Percentiles rank a stretch among this genome's conserved stretches.
Conservation (phyloP, 139 green algal species). For the Tetraselmis chui region DNA sequence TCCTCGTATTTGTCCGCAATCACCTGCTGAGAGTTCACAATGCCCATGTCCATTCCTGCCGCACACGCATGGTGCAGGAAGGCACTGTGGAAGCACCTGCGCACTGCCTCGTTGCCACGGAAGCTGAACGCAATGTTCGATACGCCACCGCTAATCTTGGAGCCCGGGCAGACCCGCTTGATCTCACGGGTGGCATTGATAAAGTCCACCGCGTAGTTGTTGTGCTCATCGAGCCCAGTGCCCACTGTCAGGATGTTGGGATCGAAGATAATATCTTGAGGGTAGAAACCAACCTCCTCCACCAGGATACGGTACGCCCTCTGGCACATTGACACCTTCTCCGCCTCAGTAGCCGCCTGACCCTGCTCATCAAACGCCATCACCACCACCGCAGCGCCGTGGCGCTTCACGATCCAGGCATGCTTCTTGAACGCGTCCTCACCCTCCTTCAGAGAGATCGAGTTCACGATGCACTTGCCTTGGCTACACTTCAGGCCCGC, state of each 20-base stretch:
- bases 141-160: slow-evolving; percentile 93
- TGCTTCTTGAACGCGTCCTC: slow-evolving; percentile 86
- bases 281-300: slow-evolving; percentile 89
- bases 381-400: slow-evolving; percentile 92
- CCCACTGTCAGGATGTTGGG: slow-evolving; percentile 98
- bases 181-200: slow-evolving; percentile 86
- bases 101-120: slow-evolving; percentile 93
- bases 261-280: slow-evolving; percentile 98
- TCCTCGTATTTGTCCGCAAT: slow-evolving; percentile 39
- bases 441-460: slow-evolving; percentile 96
- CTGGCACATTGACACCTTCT: slow-evolving; percentile 83
- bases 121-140: slow-evolving; percentile 99
- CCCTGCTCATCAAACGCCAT: slow-evolving; percentile 98
- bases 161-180: slow-evolving; percentile 88
- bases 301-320: slow-evolving; percentile 92
- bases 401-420: slow-evolving; percentile 69
- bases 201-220: slow-evolving; percentile 99
- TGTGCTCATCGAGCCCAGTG: slow-evolving; percentile 94
- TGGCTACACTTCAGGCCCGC: slow-evolving; percentile 92
- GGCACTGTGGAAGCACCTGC: slow-evolving; percentile 84
- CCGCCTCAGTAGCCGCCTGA: slow-evolving; percentile 34
- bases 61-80: slow-evolving; percentile 92
- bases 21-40: slow-evolving; percentile 87
- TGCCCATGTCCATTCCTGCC: slow-evolving; percentile 99
- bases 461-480: slow-evolving; percentile 98